Base-by-base conservation (phyloP, 2,329 filamentous ascomycete species). In the Fusarium circinatum region DNA sequence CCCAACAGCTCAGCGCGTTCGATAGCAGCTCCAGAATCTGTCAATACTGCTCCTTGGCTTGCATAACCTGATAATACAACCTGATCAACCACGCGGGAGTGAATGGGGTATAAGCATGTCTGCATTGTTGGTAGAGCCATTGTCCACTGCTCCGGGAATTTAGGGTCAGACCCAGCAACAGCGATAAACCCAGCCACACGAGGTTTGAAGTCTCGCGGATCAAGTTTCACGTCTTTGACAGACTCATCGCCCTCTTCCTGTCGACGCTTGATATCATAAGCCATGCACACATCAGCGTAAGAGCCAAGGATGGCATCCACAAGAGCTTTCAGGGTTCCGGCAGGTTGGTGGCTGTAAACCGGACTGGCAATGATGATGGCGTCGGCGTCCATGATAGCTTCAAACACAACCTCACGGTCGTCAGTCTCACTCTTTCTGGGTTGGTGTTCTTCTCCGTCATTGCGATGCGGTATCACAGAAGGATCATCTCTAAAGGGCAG, bases 221-320 rank as follows among this genome's bases (percentile, higher is more conserved):
- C 12, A 14, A 28, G 0, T 10, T 47, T 7, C 3, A 15, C 4
- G 24, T 47, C 8, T 47, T 28, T 47, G 0, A 22, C 44, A 47
- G 44, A 28, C 24, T 10, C 18, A 22, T 47, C 44, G 0, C 44
- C 18, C 1, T 26, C 4, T 28, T 47, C 8, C 8, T 47, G 24
- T 47, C 44, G 44, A 20, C 44, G 12, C 1, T 5, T 28, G 0
- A 22, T 0, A 4, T 47, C 24, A 7, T 47, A 7, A 4, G 5
- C 12, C 44, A 47, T 28, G 2, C 0, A 47, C 0, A 47, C 44
- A 47, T 47, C 44, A 5, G 44, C 24, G 8, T 47, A 47, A 10
- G 44, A 24, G 0, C 24, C 44, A 3, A 47, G 44, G 0, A 28
- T 10, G 24, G 44, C 44, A 10, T 47, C 44, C 0, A 6, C 1